A percentile compares a stretch with the other conserved stretches of the same genome.
These are phyloP conservation scores for Articulospora tetracladia DNA, from an alignment of 495 filamentous ascomycete genomes.

Conservation along the genomic window DNA sequence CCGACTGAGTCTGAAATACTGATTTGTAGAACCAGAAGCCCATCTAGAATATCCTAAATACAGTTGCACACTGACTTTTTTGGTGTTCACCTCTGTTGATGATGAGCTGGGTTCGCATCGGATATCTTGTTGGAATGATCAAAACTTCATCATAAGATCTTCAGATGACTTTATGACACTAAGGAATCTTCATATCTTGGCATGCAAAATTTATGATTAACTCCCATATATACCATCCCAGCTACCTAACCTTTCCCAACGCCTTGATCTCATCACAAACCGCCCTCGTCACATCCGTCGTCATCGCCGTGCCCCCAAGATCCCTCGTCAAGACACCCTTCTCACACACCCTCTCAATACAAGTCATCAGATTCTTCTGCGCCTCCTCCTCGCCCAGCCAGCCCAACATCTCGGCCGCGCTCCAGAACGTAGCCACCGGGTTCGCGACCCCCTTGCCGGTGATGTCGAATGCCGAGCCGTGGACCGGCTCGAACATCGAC, in stretches of 20 bases:
- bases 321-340: constrained; percentile 53
- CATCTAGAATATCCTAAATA: too few species aligned
- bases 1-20: too few species aligned
- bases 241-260: constrained; percentile 23
- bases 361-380: constrained; percentile 48
- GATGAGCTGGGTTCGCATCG: too few species aligned
- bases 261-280: constrained; percentile 54
- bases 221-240: too few species aligned
- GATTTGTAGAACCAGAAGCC: too few species aligned
- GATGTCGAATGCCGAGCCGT: constrained; percentile 68
- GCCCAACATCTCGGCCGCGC: constrained; percentile 61
- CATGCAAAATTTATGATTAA: too few species aligned
- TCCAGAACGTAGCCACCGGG: constrained; percentile 68
- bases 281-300: constrained; percentile 58
- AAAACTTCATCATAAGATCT: too few species aligned
- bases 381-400: constrained; percentile 59
- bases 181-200: too few species aligned
- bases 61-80: too few species aligned
- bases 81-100: too few species aligned
- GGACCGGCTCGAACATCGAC: constrained; percentile 85
- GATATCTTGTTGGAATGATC: too few species aligned
- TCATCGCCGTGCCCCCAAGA: constrained; percentile 51
- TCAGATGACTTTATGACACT: too few species aligned
- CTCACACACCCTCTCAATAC: constrained; percentile 58
- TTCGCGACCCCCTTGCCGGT: constrained; percentile 70